Evolutionary conservation across 192 early-diverging fungal genomes (phyloP), one percentile per base, ranked within the genome.

Genomic region (Coemansia sp.): DNA sequence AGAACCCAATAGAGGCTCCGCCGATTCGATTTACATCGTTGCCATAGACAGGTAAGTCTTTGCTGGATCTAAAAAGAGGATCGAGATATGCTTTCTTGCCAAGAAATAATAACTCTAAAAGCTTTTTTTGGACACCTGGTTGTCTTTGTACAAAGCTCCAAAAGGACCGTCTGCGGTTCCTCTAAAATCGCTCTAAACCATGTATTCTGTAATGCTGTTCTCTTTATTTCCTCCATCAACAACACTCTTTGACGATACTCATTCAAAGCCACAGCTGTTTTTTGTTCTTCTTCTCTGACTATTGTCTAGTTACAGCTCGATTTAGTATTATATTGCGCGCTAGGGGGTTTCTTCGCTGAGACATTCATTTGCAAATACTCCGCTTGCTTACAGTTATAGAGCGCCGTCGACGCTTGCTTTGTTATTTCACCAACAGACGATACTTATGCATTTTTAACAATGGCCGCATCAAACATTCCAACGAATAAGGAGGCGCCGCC

Each of bases 71-170:
- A 47, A 5, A 13, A 47, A 47, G 19, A 47, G 37, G 44, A 47
- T 47, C 44, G 22, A 47, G n/a, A 47, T 47, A 22, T 13, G 0
- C 6, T 13, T 8, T 7, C 44, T 47, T 22, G 6, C 28, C 29
- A 53, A 23, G 22, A 17, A 53, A 53, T 53, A 53, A 53, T 31
- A 53, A 6, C 25, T 0, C 22, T 30, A 53, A 30, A 53, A 4
- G 11, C n/a, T 8, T 1, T 30, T 33, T 53, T 33, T 53, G 29
- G 25, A 31, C 30, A 33, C 22, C n/a, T n/a, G n/a, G n/a, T 53
- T 53, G 28, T 15, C 30, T 53, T 53, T 53, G 50, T n/a, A 53
- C 28, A 53, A 53, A 31, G 50, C 48, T 48, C 19, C 6, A 11
- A 27, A 20, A 50, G 23, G 22, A 9, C 50, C 17, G 3, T n/a